phyloP scores from a whole-genome alignment of 768 basidiomycete genomes.

The Tricholoma terreum region DNA sequence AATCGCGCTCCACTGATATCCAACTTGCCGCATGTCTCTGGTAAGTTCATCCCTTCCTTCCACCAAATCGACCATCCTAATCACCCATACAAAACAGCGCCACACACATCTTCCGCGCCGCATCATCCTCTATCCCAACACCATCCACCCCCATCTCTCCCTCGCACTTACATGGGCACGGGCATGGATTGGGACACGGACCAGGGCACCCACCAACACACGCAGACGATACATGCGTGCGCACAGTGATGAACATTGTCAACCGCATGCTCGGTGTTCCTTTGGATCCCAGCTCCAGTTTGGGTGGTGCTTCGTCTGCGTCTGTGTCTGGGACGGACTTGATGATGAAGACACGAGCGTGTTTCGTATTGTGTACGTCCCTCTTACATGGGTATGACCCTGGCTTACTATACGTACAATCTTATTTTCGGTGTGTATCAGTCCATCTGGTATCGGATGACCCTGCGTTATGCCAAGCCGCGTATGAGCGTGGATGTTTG shows the following conservation, averaged over 20 bases:
- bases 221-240: conserved; percentile 44
- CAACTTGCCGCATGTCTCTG: conserved; percentile 72
- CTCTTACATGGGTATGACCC: background rate
- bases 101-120: conserved; percentile 58
- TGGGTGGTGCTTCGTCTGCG: background rate
- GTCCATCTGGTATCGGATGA: conserved; percentile 75
- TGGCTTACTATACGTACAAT: no score
- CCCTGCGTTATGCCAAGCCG: conserved; percentile 58
- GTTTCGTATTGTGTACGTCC: conserved; percentile 69
- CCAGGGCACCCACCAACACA: no score
- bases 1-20: conserved; percentile 55
- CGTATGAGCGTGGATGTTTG: conserved; percentile 69
- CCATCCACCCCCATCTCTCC: background rate
- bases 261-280: conserved; percentile 49
- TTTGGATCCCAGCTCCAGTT: conserved; percentile 21
- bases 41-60: conserved; percentile 31
- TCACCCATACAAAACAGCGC: conserved; percentile 43
- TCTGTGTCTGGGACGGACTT: background rate
- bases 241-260: conserved; percentile 68
- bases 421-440: conserved; percentile 15
- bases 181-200: no score
- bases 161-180: background rate
- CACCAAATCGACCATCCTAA: no score
- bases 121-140: background rate
- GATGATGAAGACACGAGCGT: conserved; percentile 57